Evolutionary conservation across 345 rosid species (phyloP).

Genomic region (Eucalyptus tenuipes): DNA sequence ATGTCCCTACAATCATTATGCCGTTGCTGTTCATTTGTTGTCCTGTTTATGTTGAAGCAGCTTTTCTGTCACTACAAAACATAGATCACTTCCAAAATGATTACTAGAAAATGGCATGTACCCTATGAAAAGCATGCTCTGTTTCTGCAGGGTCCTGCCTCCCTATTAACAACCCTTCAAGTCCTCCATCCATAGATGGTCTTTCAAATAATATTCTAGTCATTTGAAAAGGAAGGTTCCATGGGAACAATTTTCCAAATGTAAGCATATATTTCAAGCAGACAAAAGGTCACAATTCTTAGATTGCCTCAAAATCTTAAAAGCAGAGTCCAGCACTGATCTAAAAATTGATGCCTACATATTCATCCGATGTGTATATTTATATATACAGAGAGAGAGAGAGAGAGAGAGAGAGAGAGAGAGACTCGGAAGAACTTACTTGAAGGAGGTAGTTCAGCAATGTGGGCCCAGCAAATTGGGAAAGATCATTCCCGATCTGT

Average conservation of each 20-base stretch:
- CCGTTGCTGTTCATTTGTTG: not conserved
- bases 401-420: not conserved
- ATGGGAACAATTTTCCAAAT: not conserved
- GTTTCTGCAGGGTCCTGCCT: not conserved
- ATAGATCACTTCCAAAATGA: not conserved
- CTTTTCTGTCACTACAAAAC: not conserved
- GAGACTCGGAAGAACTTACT: constrained; percentile 23
- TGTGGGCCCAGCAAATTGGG: constrained; percentile 81
- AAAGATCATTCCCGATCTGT: constrained; percentile 76
- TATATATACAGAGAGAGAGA: not conserved
- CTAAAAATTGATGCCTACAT: not conserved
- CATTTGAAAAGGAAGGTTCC: not conserved
- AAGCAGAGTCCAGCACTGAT: not conserved
- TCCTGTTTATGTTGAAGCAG: not conserved
- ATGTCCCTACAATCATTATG: not conserved
- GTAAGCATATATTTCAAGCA: not conserved
- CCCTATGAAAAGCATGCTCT: not conserved
- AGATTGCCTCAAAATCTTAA: not conserved
- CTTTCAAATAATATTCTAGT: not conserved
- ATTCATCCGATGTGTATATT: not conserved
- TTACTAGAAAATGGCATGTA: not conserved
- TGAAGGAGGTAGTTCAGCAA: constrained; percentile 63
- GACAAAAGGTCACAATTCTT: not conserved
- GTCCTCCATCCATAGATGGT: not conserved
- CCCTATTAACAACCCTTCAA: not conserved